phyloP scores from a whole-genome alignment of 2,329 filamentous ascomycete genomes.

The Colletotrichum lentis region DNA sequence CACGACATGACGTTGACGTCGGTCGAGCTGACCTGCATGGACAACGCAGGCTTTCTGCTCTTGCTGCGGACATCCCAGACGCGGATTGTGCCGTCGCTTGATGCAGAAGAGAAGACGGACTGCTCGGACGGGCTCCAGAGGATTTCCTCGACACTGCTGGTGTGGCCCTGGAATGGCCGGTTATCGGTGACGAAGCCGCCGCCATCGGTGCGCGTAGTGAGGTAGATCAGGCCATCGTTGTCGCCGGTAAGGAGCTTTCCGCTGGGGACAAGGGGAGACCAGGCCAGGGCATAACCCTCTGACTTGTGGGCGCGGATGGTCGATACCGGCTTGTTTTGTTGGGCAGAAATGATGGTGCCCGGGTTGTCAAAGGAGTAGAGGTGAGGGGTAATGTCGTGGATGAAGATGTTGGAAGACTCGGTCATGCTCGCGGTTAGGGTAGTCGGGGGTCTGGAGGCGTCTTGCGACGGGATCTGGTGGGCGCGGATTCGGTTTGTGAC shows the following conservation, averaged over 20 bases:
- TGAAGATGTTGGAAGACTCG: slow-evolving; percentile 85
- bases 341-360: slow-evolving; percentile 78
- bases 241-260: slow-evolving; percentile 93
- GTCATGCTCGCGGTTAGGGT: slow-evolving; percentile 93
- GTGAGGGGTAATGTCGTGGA: slow-evolving; percentile 93
- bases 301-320: slow-evolving; percentile 90
- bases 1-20: slow-evolving; percentile 98
- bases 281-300: slow-evolving; percentile 97
- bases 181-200: slow-evolving; percentile 90
- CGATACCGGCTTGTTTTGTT: slow-evolving; percentile 86
- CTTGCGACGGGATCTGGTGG: slow-evolving; percentile 78
- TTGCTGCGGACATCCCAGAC: slow-evolving; percentile 96
- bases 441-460: slow-evolving; percentile 74
- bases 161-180: slow-evolving; percentile 83
- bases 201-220: slow-evolving; percentile 84
- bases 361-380: slow-evolving; percentile 89
- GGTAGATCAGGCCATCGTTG: slow-evolving; percentile 87
- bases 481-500: slow-evolving; percentile 94
- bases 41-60: slow-evolving; percentile 85
- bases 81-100: slow-evolving; percentile 91
- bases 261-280: slow-evolving; percentile 82
- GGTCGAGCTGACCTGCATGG: slow-evolving; percentile 80
- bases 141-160: slow-evolving; percentile 87
- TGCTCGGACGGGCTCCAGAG: slow-evolving; percentile 96
- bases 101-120: slow-evolving; percentile 93